phyloP scores from a whole-genome alignment of 352 stramenopile genomes.

The Globisporangium spinosum region DNA sequence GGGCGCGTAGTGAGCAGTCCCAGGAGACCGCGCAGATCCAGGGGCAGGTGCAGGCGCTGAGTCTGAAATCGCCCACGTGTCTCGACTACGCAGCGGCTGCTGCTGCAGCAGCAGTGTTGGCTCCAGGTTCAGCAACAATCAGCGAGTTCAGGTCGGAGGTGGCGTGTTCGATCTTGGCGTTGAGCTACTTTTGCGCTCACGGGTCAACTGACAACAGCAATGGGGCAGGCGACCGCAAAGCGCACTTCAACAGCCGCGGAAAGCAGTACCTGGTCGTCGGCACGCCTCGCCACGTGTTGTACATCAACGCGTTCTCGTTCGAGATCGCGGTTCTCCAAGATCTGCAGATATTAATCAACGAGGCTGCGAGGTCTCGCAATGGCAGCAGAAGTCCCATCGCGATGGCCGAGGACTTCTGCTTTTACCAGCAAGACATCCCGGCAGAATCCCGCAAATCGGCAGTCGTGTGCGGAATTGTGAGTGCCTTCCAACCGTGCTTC shows the following conservation, averaged over 20 bases:
- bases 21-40: conserved; percentile 36
- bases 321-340: conserved; percentile 51
- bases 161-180: conserved; percentile 38
- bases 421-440: conserved; percentile 25
- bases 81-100: conserved; percentile 19
- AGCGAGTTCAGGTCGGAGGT: conserved; percentile 33
- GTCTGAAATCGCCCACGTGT: background rate
- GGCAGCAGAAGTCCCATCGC: conserved; percentile 24
- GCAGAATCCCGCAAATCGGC: background rate
- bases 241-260: conserved; percentile 42
- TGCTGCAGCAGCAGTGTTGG: background rate
- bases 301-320: conserved; percentile 68
- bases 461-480: conserved; percentile 48
- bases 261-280: conserved; percentile 60
- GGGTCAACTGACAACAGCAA: background rate
- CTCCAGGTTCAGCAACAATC: background rate
- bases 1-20: conserved; percentile 48
- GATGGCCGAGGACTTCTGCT: conserved; percentile 56
- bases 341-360: conserved; percentile 30
- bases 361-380: background rate
- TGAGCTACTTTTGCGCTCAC: conserved; percentile 47
- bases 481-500: conserved; percentile 67
- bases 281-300: conserved; percentile 42
- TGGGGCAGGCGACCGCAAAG: conserved; percentile 1
- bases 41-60: conserved; percentile 20